phyloP scores from a whole-genome alignment of 176 grass and related monocot genomes.

The Triticum aestivum region IWGSC_CS_RefSeq_v2.1 NC_057807.1:460389816-460390315 shows the following conservation, averaged over 20 bases:
- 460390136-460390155: neutral
- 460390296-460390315: neutral
- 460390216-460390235: neutral
- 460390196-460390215: neutral
- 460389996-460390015: slow-evolving; percentile 24
- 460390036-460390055: slow-evolving; percentile 29
- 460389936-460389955: slow-evolving; percentile 39
- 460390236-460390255: neutral
- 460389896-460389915: slow-evolving; percentile 8
- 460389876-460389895: neutral
- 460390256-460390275: neutral
- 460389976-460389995: slow-evolving; percentile 35
- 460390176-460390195: neutral
- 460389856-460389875: neutral
- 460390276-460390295: neutral
- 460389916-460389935: slow-evolving; percentile 28
- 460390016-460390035: slow-evolving; percentile 20
- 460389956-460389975: slow-evolving; percentile 38
- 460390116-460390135: neutral
- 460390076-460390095: too few relatives aligned
- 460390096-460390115: slow-evolving; percentile 33
- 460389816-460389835: neutral
- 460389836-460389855: neutral
- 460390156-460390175: neutral
- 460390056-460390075: neutral